phyloP scores from a whole-genome alignment of 2,329 filamentous ascomycete genomes.

The Trichoderma cornu-damae region DNA sequence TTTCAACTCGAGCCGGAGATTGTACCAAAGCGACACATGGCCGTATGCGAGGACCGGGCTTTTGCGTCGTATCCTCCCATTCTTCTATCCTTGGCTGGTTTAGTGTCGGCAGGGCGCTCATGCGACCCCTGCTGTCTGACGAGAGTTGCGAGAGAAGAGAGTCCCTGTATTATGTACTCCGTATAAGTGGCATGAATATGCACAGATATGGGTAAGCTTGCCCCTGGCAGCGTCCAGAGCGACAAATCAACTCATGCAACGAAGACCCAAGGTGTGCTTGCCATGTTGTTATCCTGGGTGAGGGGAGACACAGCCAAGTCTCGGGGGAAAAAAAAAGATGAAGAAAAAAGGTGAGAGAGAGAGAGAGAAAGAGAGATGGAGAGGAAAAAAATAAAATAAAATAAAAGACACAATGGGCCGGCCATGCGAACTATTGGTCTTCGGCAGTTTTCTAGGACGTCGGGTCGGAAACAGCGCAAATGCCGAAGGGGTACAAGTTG shows the following conservation, averaged over 20 bases:
- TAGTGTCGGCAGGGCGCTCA: no score
- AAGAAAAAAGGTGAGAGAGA: no score
- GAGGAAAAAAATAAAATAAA: not conserved
- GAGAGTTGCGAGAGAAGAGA: not conserved
- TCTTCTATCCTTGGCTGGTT: not conserved
- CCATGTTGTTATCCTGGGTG: no score
- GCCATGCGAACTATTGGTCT: not conserved
- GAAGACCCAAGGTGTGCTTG: no score
- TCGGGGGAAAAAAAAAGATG: no score
- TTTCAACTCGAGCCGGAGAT: constrained; percentile 1
- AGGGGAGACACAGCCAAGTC: no score
- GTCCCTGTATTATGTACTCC: not conserved
- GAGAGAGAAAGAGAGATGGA: not conserved
- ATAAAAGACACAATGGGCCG: not conserved
- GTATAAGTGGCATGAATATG: not conserved
- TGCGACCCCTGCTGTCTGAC: not conserved
- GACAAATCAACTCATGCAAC: constrained; percentile 15
- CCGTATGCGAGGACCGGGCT: not conserved
- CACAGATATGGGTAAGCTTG: not conserved
- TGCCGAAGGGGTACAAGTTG: constrained; percentile 6
- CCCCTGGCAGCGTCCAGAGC: not conserved
- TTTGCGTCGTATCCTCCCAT: not conserved
- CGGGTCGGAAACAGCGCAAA: constrained; percentile 8
- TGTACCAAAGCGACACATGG: not conserved
- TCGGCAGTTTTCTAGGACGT: not conserved